phyloP scores from a whole-genome alignment of 306 rosid species.

The Prunus armeniaca region DNA sequence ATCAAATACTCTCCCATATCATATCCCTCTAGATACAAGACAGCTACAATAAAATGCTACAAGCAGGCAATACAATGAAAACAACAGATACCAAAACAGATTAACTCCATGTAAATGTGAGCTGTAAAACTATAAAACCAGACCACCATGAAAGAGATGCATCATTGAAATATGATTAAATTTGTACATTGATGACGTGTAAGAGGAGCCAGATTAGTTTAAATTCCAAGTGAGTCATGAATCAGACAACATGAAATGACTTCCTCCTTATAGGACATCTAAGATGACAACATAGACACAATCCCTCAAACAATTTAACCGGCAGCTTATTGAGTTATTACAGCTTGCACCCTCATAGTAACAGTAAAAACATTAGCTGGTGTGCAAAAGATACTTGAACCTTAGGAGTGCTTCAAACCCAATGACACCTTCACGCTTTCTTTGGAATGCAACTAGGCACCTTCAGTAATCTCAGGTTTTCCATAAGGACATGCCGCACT shows the following conservation, averaged over 20 bases:
- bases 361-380: neutral
- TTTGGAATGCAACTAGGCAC: neutral
- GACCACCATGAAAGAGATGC: neutral
- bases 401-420: conserved; percentile 11
- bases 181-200: no score
- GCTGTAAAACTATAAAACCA: neutral
- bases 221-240: neutral
- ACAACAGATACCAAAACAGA: neutral
- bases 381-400: neutral
- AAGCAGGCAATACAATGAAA: neutral
- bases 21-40: neutral
- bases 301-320: neutral
- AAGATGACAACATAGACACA: neutral
- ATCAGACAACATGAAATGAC: neutral
- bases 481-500: neutral
- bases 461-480: neutral
- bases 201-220: no score
- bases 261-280: no score
- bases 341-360: neutral
- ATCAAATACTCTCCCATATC: neutral
- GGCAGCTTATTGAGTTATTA: no score
- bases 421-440: neutral
- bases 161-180: no score
- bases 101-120: neutral
- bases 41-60: no score